Conservation (phyloP, 1,139 yeast genomes). For the Pichia sp. region DNA sequence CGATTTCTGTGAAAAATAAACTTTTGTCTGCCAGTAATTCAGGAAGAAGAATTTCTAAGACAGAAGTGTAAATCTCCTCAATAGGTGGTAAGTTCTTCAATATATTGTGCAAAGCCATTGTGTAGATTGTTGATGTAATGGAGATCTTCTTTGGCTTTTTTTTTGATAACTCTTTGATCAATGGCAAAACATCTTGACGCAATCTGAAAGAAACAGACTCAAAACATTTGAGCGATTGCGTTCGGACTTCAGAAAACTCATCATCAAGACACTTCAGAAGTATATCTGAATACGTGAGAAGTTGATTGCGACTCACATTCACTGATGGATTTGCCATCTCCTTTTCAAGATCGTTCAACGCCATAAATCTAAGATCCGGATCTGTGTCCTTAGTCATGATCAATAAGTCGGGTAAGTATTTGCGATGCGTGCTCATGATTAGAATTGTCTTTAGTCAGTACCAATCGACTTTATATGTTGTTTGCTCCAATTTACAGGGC, state of each 20-base stretch:
- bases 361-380: conserved; percentile 85
- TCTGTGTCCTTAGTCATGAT: conserved; percentile 65
- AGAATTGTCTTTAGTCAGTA: not conserved
- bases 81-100: conserved; percentile 38
- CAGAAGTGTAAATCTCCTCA: conserved; percentile 18
- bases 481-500: too few species aligned
- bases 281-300: conserved; percentile 42
- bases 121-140: conserved; percentile 60
- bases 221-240: conserved; percentile 66
- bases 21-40: conserved; percentile 28
- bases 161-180: conserved; percentile 29
- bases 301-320: conserved; percentile 28
- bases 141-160: conserved; percentile 35
- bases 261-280: conserved; percentile 57
- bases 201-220: conserved; percentile 37
- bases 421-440: conserved; percentile 12
- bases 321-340: conserved; percentile 35
- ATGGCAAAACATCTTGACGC: conserved; percentile 27
- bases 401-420: conserved; percentile 33
- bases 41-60: conserved; percentile 20
- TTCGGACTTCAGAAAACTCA: conserved; percentile 70
- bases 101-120: conserved; percentile 67
- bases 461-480: too few species aligned
- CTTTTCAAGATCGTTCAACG: conserved; percentile 68
- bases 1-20: conserved; percentile 41